Conservation (phyloP, 495 filamentous ascomycete genomes). For the Hypomontagnella submonticulosa region DNA sequence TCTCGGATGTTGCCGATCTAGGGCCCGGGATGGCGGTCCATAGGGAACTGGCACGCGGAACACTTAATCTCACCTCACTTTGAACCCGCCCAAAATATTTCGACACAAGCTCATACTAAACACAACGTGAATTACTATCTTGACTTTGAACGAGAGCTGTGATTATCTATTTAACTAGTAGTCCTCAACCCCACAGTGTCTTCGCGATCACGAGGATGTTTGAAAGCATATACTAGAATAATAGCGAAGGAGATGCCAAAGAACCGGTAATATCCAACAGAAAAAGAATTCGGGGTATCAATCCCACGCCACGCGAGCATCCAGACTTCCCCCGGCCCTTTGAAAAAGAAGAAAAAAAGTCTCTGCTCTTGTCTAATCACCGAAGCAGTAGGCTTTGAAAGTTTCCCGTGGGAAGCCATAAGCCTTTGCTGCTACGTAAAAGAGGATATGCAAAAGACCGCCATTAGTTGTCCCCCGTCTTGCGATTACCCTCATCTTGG, state of each 20-base stretch:
- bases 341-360: slow-evolving; percentile 13
- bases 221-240: slow-evolving; percentile 41
- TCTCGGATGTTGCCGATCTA: too few species aligned
- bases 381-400: background rate
- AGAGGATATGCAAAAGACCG: slow-evolving; percentile 38
- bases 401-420: background rate
- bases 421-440: slow-evolving; percentile 19
- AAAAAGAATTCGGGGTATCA: slow-evolving; percentile 42
- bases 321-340: slow-evolving; percentile 12
- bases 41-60: too few species aligned
- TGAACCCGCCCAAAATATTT: too few species aligned
- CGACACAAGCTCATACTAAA: too few species aligned
- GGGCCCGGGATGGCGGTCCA: too few species aligned
- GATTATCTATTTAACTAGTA: slow-evolving; percentile 33
- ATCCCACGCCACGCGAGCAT: slow-evolving; percentile 33
- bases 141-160: slow-evolving; percentile 33
- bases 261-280: slow-evolving; percentile 21
- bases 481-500: slow-evolving; percentile 51
- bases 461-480: slow-evolving; percentile 45
- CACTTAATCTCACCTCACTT: too few species aligned
- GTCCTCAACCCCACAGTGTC: slow-evolving; percentile 6
- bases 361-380: slow-evolving; percentile 40
- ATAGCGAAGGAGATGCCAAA: slow-evolving; percentile 34
- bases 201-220: slow-evolving; percentile 29
- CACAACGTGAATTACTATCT: too few species aligned